Percentiles rank a stretch among this genome's conserved stretches.
These are phyloP conservation scores for Tinospora cordifolia DNA, from an alignment of 164 flowering plant genomes.

Conservation along the genomic window DNA sequence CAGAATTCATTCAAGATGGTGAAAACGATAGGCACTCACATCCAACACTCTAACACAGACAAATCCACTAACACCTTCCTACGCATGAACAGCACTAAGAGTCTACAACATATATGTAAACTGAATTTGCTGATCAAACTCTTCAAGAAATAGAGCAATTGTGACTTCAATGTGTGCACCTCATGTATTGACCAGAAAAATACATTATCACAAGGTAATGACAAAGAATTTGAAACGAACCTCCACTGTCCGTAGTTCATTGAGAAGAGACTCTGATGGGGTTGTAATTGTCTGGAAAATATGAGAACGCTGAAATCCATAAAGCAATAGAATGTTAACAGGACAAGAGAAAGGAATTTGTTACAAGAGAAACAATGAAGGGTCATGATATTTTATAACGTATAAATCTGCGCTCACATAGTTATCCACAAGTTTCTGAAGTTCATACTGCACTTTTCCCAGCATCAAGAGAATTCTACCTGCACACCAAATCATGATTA, in stretches of 20 bases:
- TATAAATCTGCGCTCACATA: conserved; percentile 50
- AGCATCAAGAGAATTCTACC: conserved; percentile 70
- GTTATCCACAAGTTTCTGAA: conserved; percentile 71
- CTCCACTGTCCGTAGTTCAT: conserved; percentile 83
- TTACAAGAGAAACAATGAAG: background rate
- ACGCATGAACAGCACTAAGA: too few species aligned
- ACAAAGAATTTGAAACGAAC: conserved; percentile 28
- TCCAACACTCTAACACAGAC: background rate
- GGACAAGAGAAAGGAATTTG: conserved; percentile 1
- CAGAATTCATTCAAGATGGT: too few species aligned
- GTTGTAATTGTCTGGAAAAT: conserved; percentile 67
- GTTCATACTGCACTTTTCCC: conserved; percentile 77
- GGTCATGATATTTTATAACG: background rate
- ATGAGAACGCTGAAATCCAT: conserved; percentile 69
- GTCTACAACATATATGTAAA: too few species aligned
- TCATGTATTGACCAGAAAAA: background rate
- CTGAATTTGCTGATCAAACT: too few species aligned
- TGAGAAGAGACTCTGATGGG: conserved; percentile 91
- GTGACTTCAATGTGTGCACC: too few species aligned
- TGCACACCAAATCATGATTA: conserved; percentile 24
- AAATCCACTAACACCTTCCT: too few species aligned
- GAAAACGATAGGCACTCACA: background rate
- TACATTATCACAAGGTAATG: background rate
- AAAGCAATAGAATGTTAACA: conserved; percentile 8
- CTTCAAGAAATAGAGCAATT: too few species aligned